Base-by-base conservation (phyloP, 495 filamentous ascomycete species). In the Filosporella fistucella region DNA sequence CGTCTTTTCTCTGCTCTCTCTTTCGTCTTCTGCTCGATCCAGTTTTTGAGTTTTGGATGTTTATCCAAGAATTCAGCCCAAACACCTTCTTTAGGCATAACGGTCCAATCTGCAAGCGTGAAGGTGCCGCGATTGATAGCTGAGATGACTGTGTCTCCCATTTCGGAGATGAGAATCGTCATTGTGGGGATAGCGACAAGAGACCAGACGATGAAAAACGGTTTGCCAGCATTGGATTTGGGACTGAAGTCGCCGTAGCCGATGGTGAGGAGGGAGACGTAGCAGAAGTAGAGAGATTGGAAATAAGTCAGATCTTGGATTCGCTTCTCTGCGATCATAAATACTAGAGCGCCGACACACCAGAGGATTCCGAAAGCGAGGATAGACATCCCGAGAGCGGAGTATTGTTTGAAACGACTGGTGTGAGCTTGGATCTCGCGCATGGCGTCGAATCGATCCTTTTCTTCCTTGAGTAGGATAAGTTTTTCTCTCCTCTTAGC, bases 141-240 rank as follows among this genome's bases (percentile, higher is more conserved):
- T 21, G 75, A 70, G 46, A 90, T 72, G 34, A 89, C 74, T 0
- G 80, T 87, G 47, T 77, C 73, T 16, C 77, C 74, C 73, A 91
- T 84, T 49, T 84, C 80, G 32, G 76, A 80, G 40, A 91, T 81
- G 12, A 91, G 72, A 30, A 88, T 80, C 0, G 87, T 91, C 56
- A 90, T 74, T 13, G 82, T 76, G 1, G 87, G 87, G 0, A 91
- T 75, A 10, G 87, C 85, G 14, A 89, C 68, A 2, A 91, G 64
- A 13, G 82, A 82, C 88, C 88, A 94, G 42, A 90, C 70, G 5
- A 94, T 76, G 63, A 91, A 91, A 59, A 90, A 88, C 0, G 83
- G 70, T 54, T 82, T 86, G 3, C 84, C 85, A 10, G 80, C 70
- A 56, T 86, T 87, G 45, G 75, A 83, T 35, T 71, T 68, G 0